Base-by-base conservation (phyloP, 805 yeast genomes). In the Novakomyces olei region DNA sequence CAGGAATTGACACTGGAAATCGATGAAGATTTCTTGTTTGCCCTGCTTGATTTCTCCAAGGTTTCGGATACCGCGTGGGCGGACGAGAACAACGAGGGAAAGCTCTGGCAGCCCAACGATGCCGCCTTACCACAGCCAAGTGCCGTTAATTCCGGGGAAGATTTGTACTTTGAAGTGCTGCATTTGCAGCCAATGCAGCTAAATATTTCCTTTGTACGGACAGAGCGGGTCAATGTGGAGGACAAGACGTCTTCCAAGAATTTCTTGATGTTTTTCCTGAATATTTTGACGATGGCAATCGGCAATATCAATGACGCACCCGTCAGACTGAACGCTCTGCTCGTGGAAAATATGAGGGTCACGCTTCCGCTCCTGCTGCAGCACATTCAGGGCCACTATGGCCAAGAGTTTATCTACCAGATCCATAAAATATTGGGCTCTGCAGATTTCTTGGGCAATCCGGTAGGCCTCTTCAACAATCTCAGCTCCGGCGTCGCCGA, bases 251-350 rank as follows among this genome's bases (percentile, higher is more conserved):
- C 65, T 2, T 57, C 76, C 2, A 71, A 69, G 29, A 73, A 71
- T 40, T 60, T 88, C 0, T 48, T 83, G 32, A 65, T 73, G 65
- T 44, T 35, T 25, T 75, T 77, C 49, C 69, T 80, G 39, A 80
- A 88, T 49, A 71, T 85, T 25, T 57, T 88, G 37, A 81, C 95
- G 0, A 83, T 85, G 95, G 92, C 98, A 0, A 68, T 88, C 39
- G 98, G 96, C 17, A 88, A 85, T 49, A 78, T 91, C 38, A 85
- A 85, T 48, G 95, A 88, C 51, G 98, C 99, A 0, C 96, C 96
- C 1, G 77, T 88, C 28, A 67, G 75, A 45, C 57, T 88, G 48
- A 80, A 85, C 45, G 81, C 96, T 0, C 60, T 91, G 42, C 63
- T 80, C 37, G 64, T 85, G 48, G 95, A 81, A 44, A 88, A 88